Conservation (phyloP, 2,329 filamentous ascomycete species). For the Cercospora berteroae region DNA sequence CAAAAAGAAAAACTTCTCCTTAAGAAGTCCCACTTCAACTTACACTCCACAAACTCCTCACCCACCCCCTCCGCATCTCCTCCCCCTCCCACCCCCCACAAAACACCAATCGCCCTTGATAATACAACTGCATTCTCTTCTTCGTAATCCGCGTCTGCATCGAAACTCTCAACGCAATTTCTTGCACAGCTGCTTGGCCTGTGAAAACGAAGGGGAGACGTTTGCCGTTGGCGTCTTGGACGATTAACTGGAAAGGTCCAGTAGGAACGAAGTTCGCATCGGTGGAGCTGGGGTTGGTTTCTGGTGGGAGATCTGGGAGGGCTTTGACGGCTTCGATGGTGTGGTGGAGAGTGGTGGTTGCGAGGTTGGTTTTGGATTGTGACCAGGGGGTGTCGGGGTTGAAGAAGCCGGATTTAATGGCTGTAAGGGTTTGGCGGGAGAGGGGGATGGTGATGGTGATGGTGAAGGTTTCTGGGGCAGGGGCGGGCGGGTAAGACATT, state of each 20-base stretch:
- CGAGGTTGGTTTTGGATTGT: background rate
- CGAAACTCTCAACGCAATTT: background rate
- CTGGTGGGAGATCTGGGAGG: background rate
- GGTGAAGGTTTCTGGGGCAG: background rate
- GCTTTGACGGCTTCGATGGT: background rate
- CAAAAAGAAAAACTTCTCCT: too few relatives aligned
- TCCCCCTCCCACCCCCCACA: background rate
- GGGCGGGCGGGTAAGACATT: background rate
- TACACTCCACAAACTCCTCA: background rate
- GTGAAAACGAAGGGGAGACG: background rate
- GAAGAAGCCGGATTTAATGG: background rate
- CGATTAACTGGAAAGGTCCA: background rate
- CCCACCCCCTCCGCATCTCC: background rate
- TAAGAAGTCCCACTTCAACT: background rate
- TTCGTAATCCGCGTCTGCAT: background rate
- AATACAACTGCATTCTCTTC: background rate
- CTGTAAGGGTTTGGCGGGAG: background rate
- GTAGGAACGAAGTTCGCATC: too few relatives aligned
- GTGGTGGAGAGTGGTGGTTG: background rate
- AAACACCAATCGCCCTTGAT: background rate
- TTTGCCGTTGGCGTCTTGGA: background rate
- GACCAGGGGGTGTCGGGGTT: background rate
- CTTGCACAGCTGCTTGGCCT: background rate
- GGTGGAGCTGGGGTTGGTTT: background rate
- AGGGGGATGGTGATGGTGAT: background rate